Base-by-base conservation (phyloP, 371 early-diverging fungal genomes). In the Mucor irregularis region DNA sequence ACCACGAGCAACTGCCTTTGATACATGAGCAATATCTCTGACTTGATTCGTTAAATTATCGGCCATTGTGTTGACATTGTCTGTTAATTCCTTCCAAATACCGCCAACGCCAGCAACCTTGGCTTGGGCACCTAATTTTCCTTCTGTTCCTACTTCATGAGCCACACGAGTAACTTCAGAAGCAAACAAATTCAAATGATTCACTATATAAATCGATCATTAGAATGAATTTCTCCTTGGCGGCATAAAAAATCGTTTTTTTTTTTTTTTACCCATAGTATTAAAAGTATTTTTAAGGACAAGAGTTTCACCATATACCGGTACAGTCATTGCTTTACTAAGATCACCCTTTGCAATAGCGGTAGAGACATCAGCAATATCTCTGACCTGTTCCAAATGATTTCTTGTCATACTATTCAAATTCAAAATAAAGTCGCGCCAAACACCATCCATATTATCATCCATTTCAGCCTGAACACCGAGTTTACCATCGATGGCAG, bases 261-360 rank as follows among this genome's bases (percentile, higher is more conserved):
- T n/a, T 33, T 26, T 25, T 37, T 48, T 17, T 56, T 63, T 79
- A 75, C 87, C 89, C 90, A 90, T 90, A 3, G 78, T 78, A 64
- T 90, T 90, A 35, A 90, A 84, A 0, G 86, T 86, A 50, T 78
- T 75, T 62, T 87, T 87, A n/a, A 87, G 72, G 13, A 84, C 79
- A 26, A 77, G 56, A 3, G 82, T 78, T 59, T 86, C 85, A 7
- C 87, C 89, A 45, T 80, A 68, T 14, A 83, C 80, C 42, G 81
- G 53, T 4, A 71, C 61, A 2, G 81, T 76, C 56, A 89, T 76
- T 54, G 84, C 84, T 58, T 78, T 74, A 16, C 77, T 79, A 5
- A 90, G 67, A 64, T 90, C 87, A 35, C 90, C 90, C 31, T 68
- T 71, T 11, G 84, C 85, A 43, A 89, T 85, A 2, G 90, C 79